A percentile compares a stretch with the other conserved stretches of the same genome.
Evolutionary conservation across 2,329 filamentous ascomycete species (phyloP).

Genomic region (Tolypocladium ophioglossoides): DNA sequence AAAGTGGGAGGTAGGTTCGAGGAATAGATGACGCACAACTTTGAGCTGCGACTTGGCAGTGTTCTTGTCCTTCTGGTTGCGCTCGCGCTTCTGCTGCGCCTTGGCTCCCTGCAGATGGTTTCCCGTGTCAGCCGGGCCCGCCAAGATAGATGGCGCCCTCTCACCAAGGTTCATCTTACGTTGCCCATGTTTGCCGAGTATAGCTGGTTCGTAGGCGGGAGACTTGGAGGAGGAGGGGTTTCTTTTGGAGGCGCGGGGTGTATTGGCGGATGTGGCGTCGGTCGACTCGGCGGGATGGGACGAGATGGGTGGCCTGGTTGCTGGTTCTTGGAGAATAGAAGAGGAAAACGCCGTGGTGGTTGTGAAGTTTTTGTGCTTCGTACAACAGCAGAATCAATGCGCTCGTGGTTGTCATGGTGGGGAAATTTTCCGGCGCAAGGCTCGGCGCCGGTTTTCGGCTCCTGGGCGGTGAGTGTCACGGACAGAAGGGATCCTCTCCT

Average conservation of each 20-base stretch:
- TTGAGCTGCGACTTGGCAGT: slow-evolving; percentile 59
- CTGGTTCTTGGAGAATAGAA: neutral
- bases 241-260: neutral
- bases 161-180: slow-evolving; percentile 13
- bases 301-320: neutral
- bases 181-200: slow-evolving; percentile 19
- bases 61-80: slow-evolving; percentile 51
- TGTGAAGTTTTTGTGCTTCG: neutral
- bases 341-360: neutral
- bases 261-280: neutral
- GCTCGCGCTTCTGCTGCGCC: slow-evolving; percentile 62
- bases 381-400: neutral
- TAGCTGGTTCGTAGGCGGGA: neutral
- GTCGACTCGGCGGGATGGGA: neutral
- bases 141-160: neutral
- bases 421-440: too few relatives aligned
- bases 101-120: slow-evolving; percentile 43
- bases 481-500: too few relatives aligned
- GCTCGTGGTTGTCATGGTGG: neutral
- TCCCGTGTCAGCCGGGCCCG: slow-evolving; percentile 9
- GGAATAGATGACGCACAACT: slow-evolving; percentile 36
- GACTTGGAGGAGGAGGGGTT: neutral
- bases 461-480: too few relatives aligned
- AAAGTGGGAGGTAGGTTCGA: too few relatives aligned
- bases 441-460: too few relatives aligned